Base-by-base conservation (phyloP, 2,329 filamentous ascomycete species). In the Teratosphaeria pseudoeucalypti region DNA sequence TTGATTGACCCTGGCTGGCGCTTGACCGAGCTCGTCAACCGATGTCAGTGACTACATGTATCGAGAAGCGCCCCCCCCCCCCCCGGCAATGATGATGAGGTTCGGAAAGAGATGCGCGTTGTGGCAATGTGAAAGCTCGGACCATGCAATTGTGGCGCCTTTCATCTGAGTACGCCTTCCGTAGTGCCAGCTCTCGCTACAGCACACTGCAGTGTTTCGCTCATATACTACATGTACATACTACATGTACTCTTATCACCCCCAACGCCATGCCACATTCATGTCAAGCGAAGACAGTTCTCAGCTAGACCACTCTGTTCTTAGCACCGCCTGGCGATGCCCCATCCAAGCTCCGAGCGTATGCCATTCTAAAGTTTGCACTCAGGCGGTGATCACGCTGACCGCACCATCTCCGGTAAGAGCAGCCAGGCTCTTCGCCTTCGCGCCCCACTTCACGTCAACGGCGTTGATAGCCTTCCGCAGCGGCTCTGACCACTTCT, bases 401-500 rank as follows among this genome's bases (percentile, higher is more conserved):
- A 97, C 75, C 54, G 85, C 82, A 16, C 92, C 92, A 56, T 92
- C 87, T 16, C 77, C 79, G 68, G 88, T 89, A 63, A 95, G 80
- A 19, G 86, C 82, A 57, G 96, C 78, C 67, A 97, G 78, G 67
- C 84, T 87, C 73, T 85, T 85, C 11, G 88, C 92, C 56, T 83
- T 81, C 27, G 81, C 77, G 7, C 90, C 90, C 92, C 92, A 99
- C 62, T 82, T 80, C 55, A 95, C 80, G 23, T 86, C 85, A 34
- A 86, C 83, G 0, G 88, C 87, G 16, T 88, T 82, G 27, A 90
- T 82, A 2, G 87, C 89, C 71, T 84, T 90, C 68, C 87, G 83
- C 65, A 96, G 79, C 10, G 89, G 87, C 78, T 96, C 91, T 53
- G 85, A 88, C 94, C 94, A 99, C 60, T 82, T 81, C 82, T 96